Conservation (phyloP, 495 filamentous ascomycete species). For the Apodospora peruviana region DNA sequence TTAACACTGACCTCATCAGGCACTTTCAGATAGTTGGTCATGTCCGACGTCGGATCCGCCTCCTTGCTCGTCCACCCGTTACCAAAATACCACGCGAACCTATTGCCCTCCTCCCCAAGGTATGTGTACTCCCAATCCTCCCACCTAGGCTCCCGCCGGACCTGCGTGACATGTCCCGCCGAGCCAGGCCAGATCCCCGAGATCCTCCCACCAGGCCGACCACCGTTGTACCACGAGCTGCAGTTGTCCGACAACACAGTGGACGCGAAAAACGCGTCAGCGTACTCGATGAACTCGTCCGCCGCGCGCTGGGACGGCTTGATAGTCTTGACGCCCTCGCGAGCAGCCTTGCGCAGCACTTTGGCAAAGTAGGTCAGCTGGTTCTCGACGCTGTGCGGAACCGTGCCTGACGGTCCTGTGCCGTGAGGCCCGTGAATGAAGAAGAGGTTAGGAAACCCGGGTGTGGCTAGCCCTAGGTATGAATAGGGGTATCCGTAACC, state of each 20-base stretch:
- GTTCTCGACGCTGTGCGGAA: slow-evolving; percentile 49
- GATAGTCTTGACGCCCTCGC: slow-evolving; percentile 59
- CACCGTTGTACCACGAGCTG: slow-evolving; percentile 65
- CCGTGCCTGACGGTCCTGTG: slow-evolving; percentile 45
- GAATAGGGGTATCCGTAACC: slow-evolving; percentile 55
- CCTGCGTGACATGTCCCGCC: slow-evolving; percentile 50
- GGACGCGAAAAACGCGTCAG: slow-evolving; percentile 54
- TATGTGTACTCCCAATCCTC: slow-evolving; percentile 69
- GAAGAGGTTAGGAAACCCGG: slow-evolving; percentile 61
- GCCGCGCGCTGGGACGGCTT: slow-evolving; percentile 47
- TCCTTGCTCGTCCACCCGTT: slow-evolving; percentile 38
- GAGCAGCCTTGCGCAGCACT: slow-evolving; percentile 56
- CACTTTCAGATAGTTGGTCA: slow-evolving; percentile 34
- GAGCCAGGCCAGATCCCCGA: slow-evolving; percentile 64
- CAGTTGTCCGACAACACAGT: slow-evolving; percentile 61
- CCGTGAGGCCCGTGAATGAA: slow-evolving; percentile 55
- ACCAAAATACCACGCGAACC: slow-evolving; percentile 41
- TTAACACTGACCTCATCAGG: slow-evolving; percentile 4
- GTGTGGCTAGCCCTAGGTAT: slow-evolving; percentile 58
- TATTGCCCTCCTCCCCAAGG: slow-evolving; percentile 32
- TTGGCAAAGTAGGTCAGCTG: slow-evolving; percentile 57
- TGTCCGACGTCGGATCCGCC: slow-evolving; percentile 28
- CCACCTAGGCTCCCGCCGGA: slow-evolving; percentile 58
- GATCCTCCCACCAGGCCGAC: slow-evolving; percentile 49
- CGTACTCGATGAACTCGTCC: slow-evolving; percentile 58